A percentile compares a stretch with the other conserved stretches of the same genome.
Conservation (phyloP, 345 rosid species). For the Moringa oleifera region DNA sequence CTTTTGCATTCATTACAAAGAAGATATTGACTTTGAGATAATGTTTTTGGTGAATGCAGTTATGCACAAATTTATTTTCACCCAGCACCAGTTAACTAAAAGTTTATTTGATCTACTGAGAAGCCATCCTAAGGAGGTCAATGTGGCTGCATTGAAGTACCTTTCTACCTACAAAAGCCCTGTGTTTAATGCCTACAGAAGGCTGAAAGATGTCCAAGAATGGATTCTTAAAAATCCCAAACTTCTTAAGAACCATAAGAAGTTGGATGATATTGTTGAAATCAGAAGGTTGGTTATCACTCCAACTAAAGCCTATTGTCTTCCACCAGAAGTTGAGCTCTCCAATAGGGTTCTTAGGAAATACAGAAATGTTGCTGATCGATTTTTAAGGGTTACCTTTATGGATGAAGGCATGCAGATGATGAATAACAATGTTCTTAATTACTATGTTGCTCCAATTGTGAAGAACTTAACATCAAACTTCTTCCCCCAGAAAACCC, state of each 20-base stretch:
- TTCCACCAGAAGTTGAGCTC: constrained; percentile 87
- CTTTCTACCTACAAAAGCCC: constrained; percentile 55
- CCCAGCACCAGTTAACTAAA: constrained; percentile 57
- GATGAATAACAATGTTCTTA: constrained; percentile 56
- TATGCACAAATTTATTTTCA: constrained; percentile 62
- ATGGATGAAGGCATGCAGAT: constrained; percentile 87
- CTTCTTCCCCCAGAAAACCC: constrained; percentile 59
- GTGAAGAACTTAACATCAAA: constrained; percentile 49
- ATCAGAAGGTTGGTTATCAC: constrained; percentile 73
- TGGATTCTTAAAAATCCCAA: constrained; percentile 64
- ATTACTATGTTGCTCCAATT: constrained; percentile 57
- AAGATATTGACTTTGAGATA: constrained; percentile 54
- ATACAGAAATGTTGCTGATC: constrained; percentile 58
- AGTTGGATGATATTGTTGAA: constrained; percentile 50
- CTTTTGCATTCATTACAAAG: constrained; percentile 44
- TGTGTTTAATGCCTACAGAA: constrained; percentile 53
- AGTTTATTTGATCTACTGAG: constrained; percentile 58
- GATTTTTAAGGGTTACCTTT: constrained; percentile 80
- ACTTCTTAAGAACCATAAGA: constrained; percentile 32
- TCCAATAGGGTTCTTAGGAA: constrained; percentile 82
- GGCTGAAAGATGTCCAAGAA: constrained; percentile 53
- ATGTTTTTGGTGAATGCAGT: constrained; percentile 74
- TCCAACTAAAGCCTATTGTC: constrained; percentile 82
- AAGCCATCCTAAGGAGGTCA: constrained; percentile 49
- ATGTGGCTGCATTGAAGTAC: constrained; percentile 66